Base-by-base conservation (phyloP, 2,329 filamentous ascomycete species). In the Mycosphaerella sp. region DNA sequence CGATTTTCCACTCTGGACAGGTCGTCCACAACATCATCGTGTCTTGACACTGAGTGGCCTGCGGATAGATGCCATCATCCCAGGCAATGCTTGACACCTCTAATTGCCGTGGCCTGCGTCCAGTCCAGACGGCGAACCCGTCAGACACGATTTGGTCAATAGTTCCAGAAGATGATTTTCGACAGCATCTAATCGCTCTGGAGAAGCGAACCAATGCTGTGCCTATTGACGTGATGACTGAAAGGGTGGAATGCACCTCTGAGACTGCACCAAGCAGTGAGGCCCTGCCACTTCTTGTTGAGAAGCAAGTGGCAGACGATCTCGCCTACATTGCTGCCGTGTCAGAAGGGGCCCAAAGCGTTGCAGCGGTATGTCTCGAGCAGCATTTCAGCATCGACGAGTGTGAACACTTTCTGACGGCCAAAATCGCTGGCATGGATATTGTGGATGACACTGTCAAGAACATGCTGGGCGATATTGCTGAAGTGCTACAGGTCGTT, bases 361-460 rank as follows among this genome's bases (percentile, higher is more conserved):
- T 55, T 12, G 52, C 52, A 41, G 52, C 52, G 4, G 52, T 55
- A 17, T 55, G 49, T 32, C 44, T 55, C n/a, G 49, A 55, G 34
- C 49, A 52, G 18, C 49, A 52, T 17, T 21, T 52, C 16, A n/a
- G 12, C 17, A 10, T 27, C 32, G 17, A 10, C 28, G 12, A 17
- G 27, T 6, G 13, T 4, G 4, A 34, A 12, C 30, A 8, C 10
- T 18, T 21, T 4, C 40, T 55, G 4, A 18, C 46, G 7, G 12
- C 49, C 39, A 48, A 42, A 35, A 35, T 55, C 9, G 52, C 52
- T 9, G 52, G 52, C n/a, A 55, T 55, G 52, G 52, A 52, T 8
- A 36, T 55, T 9, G 49, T 52, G 4, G 52, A 55, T 27, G 44
- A 45, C 9, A 49, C 35, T 4, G 49, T 55, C 17, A 35, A 44